These are phyloP conservation scores for Crithidia thermophila DNA, from an alignment of 208 protist genomes.

Conservation along the genomic window DNA sequence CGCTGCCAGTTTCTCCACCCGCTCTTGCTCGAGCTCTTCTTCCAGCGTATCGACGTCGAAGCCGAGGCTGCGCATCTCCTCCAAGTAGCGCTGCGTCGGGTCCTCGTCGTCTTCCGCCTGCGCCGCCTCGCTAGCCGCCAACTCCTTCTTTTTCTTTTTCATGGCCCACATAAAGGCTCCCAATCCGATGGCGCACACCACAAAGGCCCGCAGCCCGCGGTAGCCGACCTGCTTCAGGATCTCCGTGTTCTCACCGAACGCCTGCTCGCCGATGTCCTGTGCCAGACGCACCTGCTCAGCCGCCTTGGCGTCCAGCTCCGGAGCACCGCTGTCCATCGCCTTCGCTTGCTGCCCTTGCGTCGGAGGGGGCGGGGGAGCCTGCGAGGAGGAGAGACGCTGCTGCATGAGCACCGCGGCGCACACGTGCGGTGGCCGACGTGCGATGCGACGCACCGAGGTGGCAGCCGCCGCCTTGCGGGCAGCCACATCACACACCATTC, in stretches of 20 bases:
- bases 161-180: conserved; percentile 56
- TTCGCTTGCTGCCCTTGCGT: conserved; percentile 1
- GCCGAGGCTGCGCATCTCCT: conserved; percentile 82
- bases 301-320: conserved; percentile 48
- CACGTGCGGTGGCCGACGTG: too few species aligned
- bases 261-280: conserved; percentile 56
- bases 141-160: conserved; percentile 38
- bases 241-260: conserved; percentile 77
- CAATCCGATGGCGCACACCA: conserved; percentile 58
- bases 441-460: not conserved
- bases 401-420: not conserved
- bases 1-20: conserved; percentile 18
- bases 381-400: not conserved
- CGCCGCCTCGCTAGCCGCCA: conserved; percentile 6
- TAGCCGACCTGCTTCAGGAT: conserved; percentile 70
- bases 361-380: not conserved
- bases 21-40: conserved; percentile 66
- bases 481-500: not conserved
- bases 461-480: not conserved
- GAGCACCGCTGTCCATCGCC: not conserved
- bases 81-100: conserved; percentile 71
- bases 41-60: conserved; percentile 87
- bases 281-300: conserved; percentile 59
- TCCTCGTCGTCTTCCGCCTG: conserved; percentile 30
- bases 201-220: conserved; percentile 71